These are phyloP conservation scores for Abortiporus biennis DNA, from an alignment of 1,284 basidiomycete genomes.

Conservation along the genomic window DNA sequence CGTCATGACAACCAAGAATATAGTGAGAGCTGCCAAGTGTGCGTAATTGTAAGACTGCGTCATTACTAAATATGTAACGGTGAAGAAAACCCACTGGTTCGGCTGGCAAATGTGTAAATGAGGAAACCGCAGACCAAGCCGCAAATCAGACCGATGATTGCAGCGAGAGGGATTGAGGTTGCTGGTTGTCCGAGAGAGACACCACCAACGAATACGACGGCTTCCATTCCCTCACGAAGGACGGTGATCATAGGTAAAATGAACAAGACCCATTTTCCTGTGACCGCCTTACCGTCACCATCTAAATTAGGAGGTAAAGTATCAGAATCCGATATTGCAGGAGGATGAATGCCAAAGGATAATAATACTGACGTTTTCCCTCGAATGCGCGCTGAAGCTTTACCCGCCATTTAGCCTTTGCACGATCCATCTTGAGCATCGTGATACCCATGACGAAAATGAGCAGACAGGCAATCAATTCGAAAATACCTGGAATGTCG, in stretches of 20 bases:
- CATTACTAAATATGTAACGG: background rate
- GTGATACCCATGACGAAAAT: conserved; percentile 47
- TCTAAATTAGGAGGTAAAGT: conserved; percentile 18
- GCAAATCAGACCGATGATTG: conserved; percentile 75
- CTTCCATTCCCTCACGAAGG: conserved; percentile 90
- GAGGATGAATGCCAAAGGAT: background rate
- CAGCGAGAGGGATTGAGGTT: conserved; percentile 82
- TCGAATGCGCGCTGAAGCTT: conserved; percentile 82
- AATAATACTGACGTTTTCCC: conserved; percentile 34
- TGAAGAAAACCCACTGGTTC: conserved; percentile 47
- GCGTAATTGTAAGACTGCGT: background rate
- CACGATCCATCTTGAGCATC: conserved; percentile 55
- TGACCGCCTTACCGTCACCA: conserved; percentile 36
- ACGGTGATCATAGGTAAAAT: conserved; percentile 87
- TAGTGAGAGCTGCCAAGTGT: conserved; percentile 50
- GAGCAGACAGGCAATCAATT: conserved; percentile 75
- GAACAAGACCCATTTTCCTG: conserved; percentile 83
- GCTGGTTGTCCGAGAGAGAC: conserved; percentile 81
- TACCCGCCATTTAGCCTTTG: conserved; percentile 86
- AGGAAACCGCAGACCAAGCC: conserved; percentile 66
- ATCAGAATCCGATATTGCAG: background rate
- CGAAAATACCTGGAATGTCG: conserved; percentile 63
- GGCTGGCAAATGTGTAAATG: conserved; percentile 72
- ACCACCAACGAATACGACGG: conserved; percentile 89
- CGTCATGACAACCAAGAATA: conserved; percentile 87